Conservation (phyloP, 2,329 filamentous ascomycete genomes). For the Myriosclerotinia scirpicola region DNA sequence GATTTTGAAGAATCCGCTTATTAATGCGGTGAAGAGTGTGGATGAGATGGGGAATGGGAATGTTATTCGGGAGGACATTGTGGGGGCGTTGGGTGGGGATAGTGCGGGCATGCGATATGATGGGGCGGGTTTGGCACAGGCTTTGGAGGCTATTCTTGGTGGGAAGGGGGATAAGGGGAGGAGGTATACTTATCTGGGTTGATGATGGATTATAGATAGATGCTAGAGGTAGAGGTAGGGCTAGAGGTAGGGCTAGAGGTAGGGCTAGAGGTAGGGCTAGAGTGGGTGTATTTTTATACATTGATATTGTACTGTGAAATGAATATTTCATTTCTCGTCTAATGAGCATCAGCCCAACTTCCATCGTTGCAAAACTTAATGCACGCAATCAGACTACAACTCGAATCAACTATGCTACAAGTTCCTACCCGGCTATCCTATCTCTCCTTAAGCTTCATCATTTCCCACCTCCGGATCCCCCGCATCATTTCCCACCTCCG, state of each 20-base stretch:
- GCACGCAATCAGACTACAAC: neutral
- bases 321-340: neutral
- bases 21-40: neutral
- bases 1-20: neutral
- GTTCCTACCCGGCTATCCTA: neutral
- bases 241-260: neutral
- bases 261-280: neutral
- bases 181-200: conserved; percentile 55
- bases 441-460: neutral
- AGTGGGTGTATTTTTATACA: neutral
- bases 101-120: conserved; percentile 68
- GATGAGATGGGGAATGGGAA: neutral
- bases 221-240: neutral
- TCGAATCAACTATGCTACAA: neutral
- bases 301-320: neutral
- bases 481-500: neutral
- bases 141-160: conserved; percentile 75
- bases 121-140: conserved; percentile 68
- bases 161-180: conserved; percentile 52
- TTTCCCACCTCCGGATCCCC: neutral
- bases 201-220: neutral
- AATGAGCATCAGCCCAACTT: neutral
- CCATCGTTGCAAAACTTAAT: neutral
- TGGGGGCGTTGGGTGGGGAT: conserved; percentile 28
- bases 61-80: conserved; percentile 4